Percentiles rank a stretch among this genome's conserved stretches.
These are phyloP conservation scores for Verticillium tricorpus DNA, from an alignment of 2,329 filamentous ascomycete species.

Conservation along the genomic window DNA sequence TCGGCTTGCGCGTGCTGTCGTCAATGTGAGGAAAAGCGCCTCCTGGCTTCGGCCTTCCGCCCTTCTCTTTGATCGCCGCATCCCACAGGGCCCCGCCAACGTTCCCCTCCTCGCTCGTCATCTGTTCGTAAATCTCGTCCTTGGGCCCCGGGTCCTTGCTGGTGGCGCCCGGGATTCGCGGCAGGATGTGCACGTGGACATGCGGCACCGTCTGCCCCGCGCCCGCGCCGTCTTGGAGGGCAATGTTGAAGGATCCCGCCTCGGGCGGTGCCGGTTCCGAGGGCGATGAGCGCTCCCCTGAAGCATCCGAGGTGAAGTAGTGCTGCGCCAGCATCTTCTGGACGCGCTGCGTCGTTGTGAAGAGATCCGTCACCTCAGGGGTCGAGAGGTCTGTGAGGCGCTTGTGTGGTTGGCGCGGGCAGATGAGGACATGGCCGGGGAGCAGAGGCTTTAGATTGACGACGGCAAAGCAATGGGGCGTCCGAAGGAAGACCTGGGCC, in stretches of 20 bases:
- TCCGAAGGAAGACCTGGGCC: constrained; percentile 77
- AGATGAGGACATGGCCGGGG: constrained; percentile 89
- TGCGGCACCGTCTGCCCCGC: constrained; percentile 93
- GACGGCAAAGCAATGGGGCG: constrained; percentile 75
- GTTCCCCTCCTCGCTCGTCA: constrained; percentile 84
- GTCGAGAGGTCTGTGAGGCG: constrained; percentile 71
- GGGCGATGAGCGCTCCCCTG: constrained; percentile 1
- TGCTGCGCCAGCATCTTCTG: constrained; percentile 65
- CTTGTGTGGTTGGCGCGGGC: constrained; percentile 63
- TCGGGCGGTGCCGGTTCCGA: constrained; percentile 35
- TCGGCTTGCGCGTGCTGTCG: constrained; percentile 62
- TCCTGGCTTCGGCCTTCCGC: constrained; percentile 40
- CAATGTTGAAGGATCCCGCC: constrained; percentile 81
- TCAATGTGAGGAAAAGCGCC: constrained; percentile 66
- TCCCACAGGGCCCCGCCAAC: constrained; percentile 68
- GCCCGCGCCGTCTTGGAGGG: constrained; percentile 86
- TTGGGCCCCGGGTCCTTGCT: constrained; percentile 38
- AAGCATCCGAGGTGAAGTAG: constrained; percentile 38
- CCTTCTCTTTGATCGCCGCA: constrained; percentile 16
- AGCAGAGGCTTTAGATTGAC: constrained; percentile 95
- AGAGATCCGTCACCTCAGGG: constrained; percentile 74
- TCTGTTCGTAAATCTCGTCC: constrained; percentile 75
- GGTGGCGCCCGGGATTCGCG: constrained; percentile 56
- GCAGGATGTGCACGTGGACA: constrained; percentile 90
- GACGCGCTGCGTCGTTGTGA: constrained; percentile 78